Percentiles rank a stretch among this genome's conserved stretches.
phyloP scores from a whole-genome alignment of 805 yeast species.

The Torulaspora indica region DNA sequence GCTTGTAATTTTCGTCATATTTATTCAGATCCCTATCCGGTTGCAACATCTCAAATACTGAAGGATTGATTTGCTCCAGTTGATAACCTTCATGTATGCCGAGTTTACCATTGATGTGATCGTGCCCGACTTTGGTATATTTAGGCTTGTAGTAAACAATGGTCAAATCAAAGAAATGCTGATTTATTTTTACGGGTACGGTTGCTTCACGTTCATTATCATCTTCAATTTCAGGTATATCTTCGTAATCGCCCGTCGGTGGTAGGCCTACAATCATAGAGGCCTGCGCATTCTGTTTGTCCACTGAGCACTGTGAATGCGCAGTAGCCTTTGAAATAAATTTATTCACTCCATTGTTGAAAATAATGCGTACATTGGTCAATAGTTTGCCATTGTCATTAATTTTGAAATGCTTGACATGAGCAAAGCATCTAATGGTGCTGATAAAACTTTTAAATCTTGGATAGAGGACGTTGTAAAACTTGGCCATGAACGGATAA shows the following conservation, averaged over 20 bases:
- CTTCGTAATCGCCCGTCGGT: conserved; percentile 2
- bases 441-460: conserved; percentile 58
- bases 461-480: conserved; percentile 68
- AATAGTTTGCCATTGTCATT: conserved; percentile 31
- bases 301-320: not conserved
- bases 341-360: conserved; percentile 28
- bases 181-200: conserved; percentile 6
- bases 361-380: conserved; percentile 54
- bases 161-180: conserved; percentile 35
- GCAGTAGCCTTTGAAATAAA: conserved; percentile 8
- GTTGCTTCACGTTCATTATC: not conserved
- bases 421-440: conserved; percentile 39
- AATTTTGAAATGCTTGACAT: conserved; percentile 30
- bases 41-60: conserved; percentile 29
- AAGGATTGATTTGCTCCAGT: conserved; percentile 33
- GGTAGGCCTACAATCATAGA: conserved; percentile 13
- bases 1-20: not conserved
- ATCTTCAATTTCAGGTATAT: conserved; percentile 4
- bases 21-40: conserved; percentile 9
- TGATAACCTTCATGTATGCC: conserved; percentile 24
- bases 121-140: conserved; percentile 19
- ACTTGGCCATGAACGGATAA: conserved; percentile 52
- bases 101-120: conserved; percentile 23
- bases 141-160: conserved; percentile 38
- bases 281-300: conserved; percentile 12